Percentiles rank a stretch among this genome's conserved stretches.
Evolutionary conservation across 768 basidiomycete genomes (phyloP).

Genomic region (Suillus brevipes): DNA sequence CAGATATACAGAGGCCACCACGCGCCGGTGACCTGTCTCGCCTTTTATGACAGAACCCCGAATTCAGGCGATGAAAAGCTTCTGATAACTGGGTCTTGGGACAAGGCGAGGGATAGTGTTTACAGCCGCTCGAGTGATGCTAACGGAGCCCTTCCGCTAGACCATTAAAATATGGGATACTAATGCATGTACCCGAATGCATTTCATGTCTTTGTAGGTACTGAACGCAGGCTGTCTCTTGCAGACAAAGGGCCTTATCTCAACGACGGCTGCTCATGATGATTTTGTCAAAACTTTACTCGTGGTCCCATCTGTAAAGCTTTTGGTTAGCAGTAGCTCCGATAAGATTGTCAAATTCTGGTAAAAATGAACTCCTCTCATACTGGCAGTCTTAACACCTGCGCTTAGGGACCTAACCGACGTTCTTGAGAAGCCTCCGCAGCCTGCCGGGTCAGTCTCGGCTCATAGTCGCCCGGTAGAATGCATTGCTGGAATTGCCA

Average conservation of each 20-base stretch:
- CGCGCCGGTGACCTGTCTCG: constrained; percentile 85
- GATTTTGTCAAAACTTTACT: constrained; percentile 91
- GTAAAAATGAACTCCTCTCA: constrained; percentile 42
- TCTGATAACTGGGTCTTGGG: constrained; percentile 93
- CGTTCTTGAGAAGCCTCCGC: constrained; percentile 42
- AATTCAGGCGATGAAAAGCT: constrained; percentile 46
- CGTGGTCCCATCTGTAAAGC: constrained; percentile 59
- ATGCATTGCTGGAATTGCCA: constrained; percentile 57
- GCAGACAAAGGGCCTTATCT: constrained; percentile 71
- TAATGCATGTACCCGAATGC: constrained; percentile 42
- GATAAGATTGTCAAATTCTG: constrained; percentile 89
- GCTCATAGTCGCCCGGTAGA: constrained; percentile 89
- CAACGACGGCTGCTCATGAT: constrained; percentile 72
- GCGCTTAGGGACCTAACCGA: constrained; percentile 61
- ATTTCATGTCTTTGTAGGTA: not conserved
- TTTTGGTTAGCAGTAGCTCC: constrained; percentile 85
- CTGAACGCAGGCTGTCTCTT: constrained; percentile 7
- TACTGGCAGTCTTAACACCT: not conserved
- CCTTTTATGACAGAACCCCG: constrained; percentile 52
- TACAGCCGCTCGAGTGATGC: not conserved
- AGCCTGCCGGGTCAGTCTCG: constrained; percentile 67
- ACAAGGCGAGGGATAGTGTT: constrained; percentile 52
- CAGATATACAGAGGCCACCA: constrained; percentile 81
- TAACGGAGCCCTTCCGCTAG: constrained; percentile 40
- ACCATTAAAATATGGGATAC: constrained; percentile 87